These are phyloP conservation scores for Chrysosporium keratinophilum DNA, from an alignment of 2,329 filamentous ascomycete species.

Conservation along the genomic window DNA sequence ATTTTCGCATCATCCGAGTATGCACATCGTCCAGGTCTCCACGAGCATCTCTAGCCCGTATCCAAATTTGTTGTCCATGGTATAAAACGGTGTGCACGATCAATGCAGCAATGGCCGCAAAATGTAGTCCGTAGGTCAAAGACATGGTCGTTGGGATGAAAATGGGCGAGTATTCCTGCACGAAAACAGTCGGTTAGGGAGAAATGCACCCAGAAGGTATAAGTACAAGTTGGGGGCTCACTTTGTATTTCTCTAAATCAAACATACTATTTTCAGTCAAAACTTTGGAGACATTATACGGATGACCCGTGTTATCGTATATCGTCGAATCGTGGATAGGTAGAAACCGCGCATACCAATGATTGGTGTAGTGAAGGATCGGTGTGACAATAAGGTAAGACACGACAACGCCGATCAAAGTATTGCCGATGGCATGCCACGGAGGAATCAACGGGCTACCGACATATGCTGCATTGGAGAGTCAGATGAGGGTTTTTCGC, in stretches of 20 bases:
- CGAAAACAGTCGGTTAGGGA: neutral
- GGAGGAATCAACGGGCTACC: slow-evolving; percentile 59
- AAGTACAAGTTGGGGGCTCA: slow-evolving; percentile 48
- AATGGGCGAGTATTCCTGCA: slow-evolving; percentile 28
- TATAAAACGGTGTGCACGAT: slow-evolving; percentile 59
- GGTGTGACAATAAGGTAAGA: slow-evolving; percentile 55
- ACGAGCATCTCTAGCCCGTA: slow-evolving; percentile 43
- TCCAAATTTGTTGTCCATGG: slow-evolving; percentile 57
- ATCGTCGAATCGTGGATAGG: slow-evolving; percentile 60
- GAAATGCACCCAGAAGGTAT: neutral
- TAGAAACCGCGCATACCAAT: slow-evolving; percentile 55
- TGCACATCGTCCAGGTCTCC: slow-evolving; percentile 47
- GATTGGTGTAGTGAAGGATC: slow-evolving; percentile 54
- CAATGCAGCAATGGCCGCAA: slow-evolving; percentile 59
- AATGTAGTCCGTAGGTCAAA: slow-evolving; percentile 59
- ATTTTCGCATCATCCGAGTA: slow-evolving; percentile 47
- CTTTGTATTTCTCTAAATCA: slow-evolving; percentile 52
- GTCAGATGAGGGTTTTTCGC: neutral
- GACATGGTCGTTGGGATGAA: slow-evolving; percentile 63
- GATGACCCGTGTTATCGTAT: slow-evolving; percentile 58
- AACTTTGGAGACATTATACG: slow-evolving; percentile 56
- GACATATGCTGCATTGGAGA: slow-evolving; percentile 47
- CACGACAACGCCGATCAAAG: slow-evolving; percentile 53
- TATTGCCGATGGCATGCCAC: slow-evolving; percentile 66
- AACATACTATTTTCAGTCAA: slow-evolving; percentile 53